Conservation (phyloP, 768 basidiomycete species). For the Exidia glandulosa region DNA sequence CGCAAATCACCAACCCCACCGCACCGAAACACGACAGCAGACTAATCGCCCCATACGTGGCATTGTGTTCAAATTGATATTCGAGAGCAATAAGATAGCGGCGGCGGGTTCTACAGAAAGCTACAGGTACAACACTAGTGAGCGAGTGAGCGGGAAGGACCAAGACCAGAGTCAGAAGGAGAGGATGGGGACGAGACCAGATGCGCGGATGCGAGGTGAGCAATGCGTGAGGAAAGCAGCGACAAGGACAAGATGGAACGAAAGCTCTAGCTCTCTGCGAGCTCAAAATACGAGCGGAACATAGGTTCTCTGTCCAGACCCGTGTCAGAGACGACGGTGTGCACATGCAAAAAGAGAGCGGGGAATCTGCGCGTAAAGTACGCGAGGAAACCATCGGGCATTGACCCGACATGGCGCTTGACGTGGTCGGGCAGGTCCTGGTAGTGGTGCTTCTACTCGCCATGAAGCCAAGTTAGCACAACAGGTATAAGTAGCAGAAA, state of each 20-base stretch:
- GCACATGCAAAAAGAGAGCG: conserved; percentile 81
- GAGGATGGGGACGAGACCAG: neutral
- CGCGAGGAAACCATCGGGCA: conserved; percentile 84
- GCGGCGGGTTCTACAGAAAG: neutral
- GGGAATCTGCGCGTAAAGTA: conserved; percentile 97
- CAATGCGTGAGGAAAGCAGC: conserved; percentile 1
- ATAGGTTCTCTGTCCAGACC: conserved; percentile 73
- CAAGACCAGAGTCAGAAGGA: neutral
- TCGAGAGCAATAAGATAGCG: neutral
- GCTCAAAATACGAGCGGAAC: conserved; percentile 84
- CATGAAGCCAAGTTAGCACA: conserved; percentile 9
- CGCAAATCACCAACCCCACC: no score
- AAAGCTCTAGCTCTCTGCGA: conserved; percentile 28
- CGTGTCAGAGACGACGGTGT: conserved; percentile 64
- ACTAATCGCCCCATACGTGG: no score
- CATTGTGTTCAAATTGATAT: neutral
- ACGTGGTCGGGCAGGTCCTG: conserved; percentile 92
- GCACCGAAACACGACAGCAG: no score
- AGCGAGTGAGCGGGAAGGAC: neutral
- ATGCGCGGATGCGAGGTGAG: neutral
- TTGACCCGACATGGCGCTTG: conserved; percentile 75
- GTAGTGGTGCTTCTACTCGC: conserved; percentile 89
- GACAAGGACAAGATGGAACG: neutral
- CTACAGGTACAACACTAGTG: neutral
- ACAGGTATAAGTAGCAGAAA: neutral